phyloP scores from a whole-genome alignment of 2,329 filamentous ascomycete genomes.

The Xylariaceae sp. region DNA sequence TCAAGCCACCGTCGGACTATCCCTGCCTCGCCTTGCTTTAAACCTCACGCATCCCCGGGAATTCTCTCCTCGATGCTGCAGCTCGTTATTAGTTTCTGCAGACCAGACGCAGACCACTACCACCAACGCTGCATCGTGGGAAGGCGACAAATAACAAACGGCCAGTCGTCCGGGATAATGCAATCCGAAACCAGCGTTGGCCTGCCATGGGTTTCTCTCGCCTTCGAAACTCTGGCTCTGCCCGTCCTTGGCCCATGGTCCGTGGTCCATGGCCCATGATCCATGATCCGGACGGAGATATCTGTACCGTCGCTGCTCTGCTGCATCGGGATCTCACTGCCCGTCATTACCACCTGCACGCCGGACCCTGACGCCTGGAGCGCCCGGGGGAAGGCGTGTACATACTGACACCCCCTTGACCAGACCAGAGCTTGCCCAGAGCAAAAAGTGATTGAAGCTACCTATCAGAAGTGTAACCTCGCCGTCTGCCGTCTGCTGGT shows the following conservation, averaged over 20 bases:
- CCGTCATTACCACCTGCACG: slow-evolving; percentile 8
- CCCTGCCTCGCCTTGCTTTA: slow-evolving; percentile 17
- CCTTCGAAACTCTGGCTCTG: neutral
- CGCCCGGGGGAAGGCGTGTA: neutral
- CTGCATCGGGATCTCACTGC: slow-evolving; percentile 16
- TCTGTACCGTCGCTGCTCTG: slow-evolving; percentile 29
- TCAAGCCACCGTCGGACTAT: slow-evolving; percentile 9
- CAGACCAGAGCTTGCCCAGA: neutral
- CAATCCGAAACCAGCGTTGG: slow-evolving; percentile 26
- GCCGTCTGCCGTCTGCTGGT: neutral
- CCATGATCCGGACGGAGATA: slow-evolving; percentile 24
- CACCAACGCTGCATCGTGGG: slow-evolving; percentile 1
- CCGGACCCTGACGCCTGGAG: slow-evolving; percentile 1
- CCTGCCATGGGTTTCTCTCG: slow-evolving; percentile 28
- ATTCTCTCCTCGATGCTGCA: slow-evolving; percentile 12
- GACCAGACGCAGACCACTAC: neutral
- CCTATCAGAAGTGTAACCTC: neutral
- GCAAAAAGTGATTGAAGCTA: neutral
- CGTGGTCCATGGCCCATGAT: slow-evolving; percentile 17
- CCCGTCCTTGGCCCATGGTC: neutral
- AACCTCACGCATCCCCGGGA: slow-evolving; percentile 14
- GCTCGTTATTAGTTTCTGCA: slow-evolving; percentile 10
- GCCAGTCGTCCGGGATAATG: slow-evolving; percentile 23
- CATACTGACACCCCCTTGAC: neutral
- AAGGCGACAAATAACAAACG: slow-evolving; percentile 11